Percentiles rank a stretch among this genome's conserved stretches.
These are phyloP conservation scores for Boechera divaricarpa DNA, from an alignment of 345 rosid genomes.

Conservation along the genomic window DNA sequence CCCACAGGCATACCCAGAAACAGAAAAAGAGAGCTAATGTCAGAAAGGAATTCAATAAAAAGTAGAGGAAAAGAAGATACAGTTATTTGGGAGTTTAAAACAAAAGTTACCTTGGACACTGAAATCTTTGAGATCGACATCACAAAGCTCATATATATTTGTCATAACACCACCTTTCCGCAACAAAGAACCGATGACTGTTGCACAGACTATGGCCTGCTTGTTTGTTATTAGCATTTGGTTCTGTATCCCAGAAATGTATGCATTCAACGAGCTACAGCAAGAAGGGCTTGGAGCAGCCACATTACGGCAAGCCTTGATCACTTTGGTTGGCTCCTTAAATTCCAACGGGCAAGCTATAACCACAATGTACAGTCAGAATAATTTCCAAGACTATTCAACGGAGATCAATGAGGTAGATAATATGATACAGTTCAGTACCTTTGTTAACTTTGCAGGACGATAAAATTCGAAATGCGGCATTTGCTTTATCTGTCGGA, in stretches of 20 bases:
- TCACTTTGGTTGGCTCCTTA: constrained; percentile 80
- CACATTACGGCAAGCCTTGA: constrained; percentile 79
- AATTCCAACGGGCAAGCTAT: constrained; percentile 95
- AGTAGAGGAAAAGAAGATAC: constrained; percentile 9
- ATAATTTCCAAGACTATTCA: background rate
- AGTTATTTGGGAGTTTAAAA: background rate
- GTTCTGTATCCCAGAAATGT: constrained; percentile 81
- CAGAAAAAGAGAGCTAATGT: constrained; percentile 44
- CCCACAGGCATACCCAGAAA: constrained; percentile 38
- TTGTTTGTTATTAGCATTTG: constrained; percentile 97
- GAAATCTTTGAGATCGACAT: constrained; percentile 93
- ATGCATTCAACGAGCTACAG: constrained; percentile 84
- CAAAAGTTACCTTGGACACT: constrained; percentile 78
- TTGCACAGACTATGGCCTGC: constrained; percentile 94
- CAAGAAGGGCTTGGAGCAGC: constrained; percentile 95
- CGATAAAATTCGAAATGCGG: constrained; percentile 78
- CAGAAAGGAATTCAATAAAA: constrained; percentile 17
- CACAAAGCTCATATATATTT: constrained; percentile 91
- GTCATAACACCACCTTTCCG: constrained; percentile 86
- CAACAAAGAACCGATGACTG: constrained; percentile 79
- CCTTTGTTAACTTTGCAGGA: constrained; percentile 97
- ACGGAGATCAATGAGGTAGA: constrained; percentile 5
- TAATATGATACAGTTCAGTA: constrained; percentile 30
- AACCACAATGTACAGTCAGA: constrained; percentile 34
- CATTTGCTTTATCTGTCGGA: constrained; percentile 63